Percentiles rank a stretch among this genome's conserved stretches.
These are phyloP conservation scores for Pestalotiopsis sp. DNA, from an alignment of 2,329 filamentous ascomycete genomes.

Conservation along the genomic window DNA sequence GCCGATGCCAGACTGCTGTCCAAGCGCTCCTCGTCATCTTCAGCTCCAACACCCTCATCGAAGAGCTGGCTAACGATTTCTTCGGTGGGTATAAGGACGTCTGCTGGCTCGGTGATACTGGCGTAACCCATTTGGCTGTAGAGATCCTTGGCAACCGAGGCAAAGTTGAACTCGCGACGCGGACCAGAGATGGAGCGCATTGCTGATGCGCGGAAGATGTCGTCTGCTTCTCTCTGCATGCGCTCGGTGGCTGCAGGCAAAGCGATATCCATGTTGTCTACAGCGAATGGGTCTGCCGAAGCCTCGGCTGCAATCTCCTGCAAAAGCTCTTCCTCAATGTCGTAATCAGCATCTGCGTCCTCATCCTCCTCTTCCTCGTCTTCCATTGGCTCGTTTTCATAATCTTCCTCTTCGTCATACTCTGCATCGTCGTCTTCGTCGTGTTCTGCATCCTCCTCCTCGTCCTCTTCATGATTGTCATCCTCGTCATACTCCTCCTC, in stretches of 20 bases:
- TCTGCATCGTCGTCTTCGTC: constrained; percentile 48
- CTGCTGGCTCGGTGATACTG: constrained; percentile 67
- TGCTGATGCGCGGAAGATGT: constrained; percentile 56
- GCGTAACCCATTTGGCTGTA: constrained; percentile 62
- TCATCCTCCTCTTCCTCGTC: constrained; percentile 40
- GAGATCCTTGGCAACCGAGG: constrained; percentile 72
- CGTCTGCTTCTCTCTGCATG: constrained; percentile 57
- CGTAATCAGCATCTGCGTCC: constrained; percentile 37
- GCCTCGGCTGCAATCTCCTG: constrained; percentile 32
- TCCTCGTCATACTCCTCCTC: constrained; percentile 33
- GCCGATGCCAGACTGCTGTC: constrained; percentile 59
- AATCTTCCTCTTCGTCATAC: constrained; percentile 32
- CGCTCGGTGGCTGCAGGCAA: constrained; percentile 58
- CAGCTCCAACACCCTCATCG: constrained; percentile 58
- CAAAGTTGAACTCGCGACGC: constrained; percentile 64
- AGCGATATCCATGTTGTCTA: constrained; percentile 53
- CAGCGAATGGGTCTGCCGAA: constrained; percentile 24
- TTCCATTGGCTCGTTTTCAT: constrained; percentile 28
- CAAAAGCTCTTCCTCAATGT: constrained; percentile 36
- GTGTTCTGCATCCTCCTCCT: constrained; percentile 33
- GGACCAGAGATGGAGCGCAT: constrained; percentile 42
- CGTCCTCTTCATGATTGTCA: constrained; percentile 36
- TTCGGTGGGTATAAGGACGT: constrained; percentile 77
- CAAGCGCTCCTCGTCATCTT: constrained; percentile 58
- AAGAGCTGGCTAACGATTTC: constrained; percentile 68